phyloP scores from a whole-genome alignment of 208 protist genomes.

The Trypanosoma mega region DNA sequence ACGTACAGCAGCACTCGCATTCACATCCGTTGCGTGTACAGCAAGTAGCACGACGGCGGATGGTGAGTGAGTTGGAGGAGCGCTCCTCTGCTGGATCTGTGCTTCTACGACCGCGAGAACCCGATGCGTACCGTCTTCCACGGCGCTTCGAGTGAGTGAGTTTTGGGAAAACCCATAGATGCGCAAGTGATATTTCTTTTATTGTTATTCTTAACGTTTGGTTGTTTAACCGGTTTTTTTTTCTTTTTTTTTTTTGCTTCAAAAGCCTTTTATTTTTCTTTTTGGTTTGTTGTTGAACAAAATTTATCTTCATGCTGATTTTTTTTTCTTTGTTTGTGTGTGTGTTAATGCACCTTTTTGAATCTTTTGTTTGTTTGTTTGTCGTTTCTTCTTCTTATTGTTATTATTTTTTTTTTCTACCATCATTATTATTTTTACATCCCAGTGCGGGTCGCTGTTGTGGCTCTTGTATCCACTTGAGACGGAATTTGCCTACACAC shows the following conservation, averaged over 20 bases:
- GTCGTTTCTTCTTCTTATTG: conserved; percentile 11
- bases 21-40: too few species aligned
- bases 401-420: conserved; percentile 4
- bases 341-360: conserved; percentile 1
- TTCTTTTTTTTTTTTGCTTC: conserved; percentile 19
- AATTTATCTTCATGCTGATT: too few species aligned
- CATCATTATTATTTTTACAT: conserved; percentile 3
- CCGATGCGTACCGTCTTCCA: conserved; percentile 1
- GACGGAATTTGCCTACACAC: too few species aligned
- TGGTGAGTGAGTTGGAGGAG: conserved; percentile 10
- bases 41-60: not conserved
- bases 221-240: too few species aligned
- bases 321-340: conserved; percentile 9
- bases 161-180: not conserved
- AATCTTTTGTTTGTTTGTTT: conserved; percentile 11
- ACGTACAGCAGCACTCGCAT: too few species aligned
- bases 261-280: too few species aligned
- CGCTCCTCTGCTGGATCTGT: conserved; percentile 17
- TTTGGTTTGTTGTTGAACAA: too few species aligned
- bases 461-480: too few species aligned
- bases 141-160: not conserved
- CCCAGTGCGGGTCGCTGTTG: too few species aligned
- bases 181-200: not conserved
- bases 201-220: conserved; percentile 5
- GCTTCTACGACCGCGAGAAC: conserved; percentile 4